Evolutionary conservation across 192 early-diverging fungal genomes (phyloP).

Genomic region (Spinellus fusiger): DNA sequence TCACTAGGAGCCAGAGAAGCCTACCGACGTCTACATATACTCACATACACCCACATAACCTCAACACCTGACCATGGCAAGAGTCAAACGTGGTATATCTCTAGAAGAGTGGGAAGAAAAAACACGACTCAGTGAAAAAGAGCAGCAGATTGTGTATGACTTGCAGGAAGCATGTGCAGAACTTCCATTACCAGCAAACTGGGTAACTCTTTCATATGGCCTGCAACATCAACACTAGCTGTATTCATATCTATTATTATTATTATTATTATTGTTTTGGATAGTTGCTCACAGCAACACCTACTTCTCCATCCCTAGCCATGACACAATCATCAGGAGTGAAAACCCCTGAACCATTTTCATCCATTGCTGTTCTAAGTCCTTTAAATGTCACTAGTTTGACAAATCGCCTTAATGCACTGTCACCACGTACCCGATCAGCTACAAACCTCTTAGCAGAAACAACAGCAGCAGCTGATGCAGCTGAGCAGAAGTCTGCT

Average conservation of each 20-base stretch:
- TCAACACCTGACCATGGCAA: background rate
- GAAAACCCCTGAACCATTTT: slow-evolving; percentile 12
- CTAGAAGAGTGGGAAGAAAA: slow-evolving; percentile 56
- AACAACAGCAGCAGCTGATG: slow-evolving; percentile 19
- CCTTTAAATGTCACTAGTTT: slow-evolving; percentile 10
- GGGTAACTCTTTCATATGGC: slow-evolving; percentile 13
- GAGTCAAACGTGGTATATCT: slow-evolving; percentile 17
- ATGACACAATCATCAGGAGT: background rate
- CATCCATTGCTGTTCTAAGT: background rate
- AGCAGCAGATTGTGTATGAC: slow-evolving; percentile 47
- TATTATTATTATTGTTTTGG: background rate
- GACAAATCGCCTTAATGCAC: slow-evolving; percentile 5
- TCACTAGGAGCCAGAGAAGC: too few relatives aligned
- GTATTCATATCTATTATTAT: too few relatives aligned
- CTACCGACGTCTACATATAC: background rate
- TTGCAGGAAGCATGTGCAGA: slow-evolving; percentile 55
- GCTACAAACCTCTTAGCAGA: slow-evolving; percentile 26
- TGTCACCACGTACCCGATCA: slow-evolving; percentile 24
- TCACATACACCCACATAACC: background rate
- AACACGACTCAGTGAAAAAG: slow-evolving; percentile 40
- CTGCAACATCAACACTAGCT: background rate
- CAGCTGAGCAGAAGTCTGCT: slow-evolving; percentile 18
- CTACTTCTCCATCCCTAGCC: slow-evolving; percentile 12
- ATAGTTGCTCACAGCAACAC: background rate
- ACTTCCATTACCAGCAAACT: slow-evolving; percentile 45